Conservation (phyloP, 2,329 filamentous ascomycete species). For the Mollisiaceae sp. region DNA sequence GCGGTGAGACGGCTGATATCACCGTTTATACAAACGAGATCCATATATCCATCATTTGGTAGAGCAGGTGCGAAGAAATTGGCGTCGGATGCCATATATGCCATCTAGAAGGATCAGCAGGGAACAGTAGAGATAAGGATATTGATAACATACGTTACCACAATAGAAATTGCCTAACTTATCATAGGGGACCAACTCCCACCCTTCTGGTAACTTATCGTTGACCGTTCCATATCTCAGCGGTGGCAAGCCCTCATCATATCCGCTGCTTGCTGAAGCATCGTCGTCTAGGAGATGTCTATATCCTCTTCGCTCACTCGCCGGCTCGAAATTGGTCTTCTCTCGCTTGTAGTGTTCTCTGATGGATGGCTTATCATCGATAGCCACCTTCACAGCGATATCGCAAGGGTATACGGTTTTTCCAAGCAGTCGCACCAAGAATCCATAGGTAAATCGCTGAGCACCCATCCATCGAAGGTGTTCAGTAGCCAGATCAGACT, state of each 20-base stretch:
- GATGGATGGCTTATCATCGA: constrained; percentile 75
- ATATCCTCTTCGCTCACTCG: constrained; percentile 39
- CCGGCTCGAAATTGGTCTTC: constrained; percentile 40
- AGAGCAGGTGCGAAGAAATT: constrained; percentile 88
- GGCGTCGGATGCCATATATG: constrained; percentile 84
- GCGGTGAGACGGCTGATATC: constrained; percentile 71
- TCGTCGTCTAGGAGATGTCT: constrained; percentile 42
- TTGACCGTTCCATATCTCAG: constrained; percentile 81
- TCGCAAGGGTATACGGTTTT: constrained; percentile 88
- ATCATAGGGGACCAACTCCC: constrained; percentile 75
- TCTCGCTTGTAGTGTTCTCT: constrained; percentile 71
- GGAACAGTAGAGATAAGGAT: not conserved
- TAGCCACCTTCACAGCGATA: constrained; percentile 81
- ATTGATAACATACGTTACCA: constrained; percentile 69
- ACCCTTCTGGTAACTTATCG: constrained; percentile 77
- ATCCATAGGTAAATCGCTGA: constrained; percentile 82
- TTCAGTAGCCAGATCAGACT: constrained; percentile 88
- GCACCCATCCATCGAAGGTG: constrained; percentile 92
- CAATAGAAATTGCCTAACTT: constrained; percentile 91
- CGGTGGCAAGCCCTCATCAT: constrained; percentile 64
- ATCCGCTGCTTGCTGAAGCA: constrained; percentile 39
- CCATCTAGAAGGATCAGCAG: constrained; percentile 63
- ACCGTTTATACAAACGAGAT: constrained; percentile 81
- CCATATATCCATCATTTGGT: constrained; percentile 83
- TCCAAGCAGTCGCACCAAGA: constrained; percentile 75